Percentiles rank a stretch among this genome's conserved stretches.
phyloP scores from a whole-genome alignment of 768 basidiomycete genomes.

The Russula sp. region DNA sequence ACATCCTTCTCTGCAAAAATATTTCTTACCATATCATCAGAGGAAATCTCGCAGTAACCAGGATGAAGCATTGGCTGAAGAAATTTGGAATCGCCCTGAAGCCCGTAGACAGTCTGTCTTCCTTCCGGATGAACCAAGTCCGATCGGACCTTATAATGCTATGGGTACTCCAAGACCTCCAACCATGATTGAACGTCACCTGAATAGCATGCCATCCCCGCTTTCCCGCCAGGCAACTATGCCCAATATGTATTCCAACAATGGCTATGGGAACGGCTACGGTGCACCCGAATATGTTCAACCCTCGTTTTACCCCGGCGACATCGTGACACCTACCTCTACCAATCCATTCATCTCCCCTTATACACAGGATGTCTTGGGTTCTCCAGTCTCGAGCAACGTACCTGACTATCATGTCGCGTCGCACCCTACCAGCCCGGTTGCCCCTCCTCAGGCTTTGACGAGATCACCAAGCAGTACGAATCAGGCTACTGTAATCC shows the following conservation, averaged over 20 bases:
- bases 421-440: background rate
- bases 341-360: constrained; percentile 42
- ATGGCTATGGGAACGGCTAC: constrained; percentile 16
- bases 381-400: constrained; percentile 36
- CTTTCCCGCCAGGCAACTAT: constrained; percentile 23
- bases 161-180: constrained; percentile 52
- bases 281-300: constrained; percentile 35
- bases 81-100: constrained; percentile 50
- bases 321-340: constrained; percentile 34
- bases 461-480: constrained; percentile 22
- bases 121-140: constrained; percentile 41
- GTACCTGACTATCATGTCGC: constrained; percentile 26
- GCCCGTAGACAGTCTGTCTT: constrained; percentile 67
- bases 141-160: constrained; percentile 39
- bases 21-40: constrained; percentile 10
- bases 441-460: constrained; percentile 19
- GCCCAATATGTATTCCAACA: constrained; percentile 26
- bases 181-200: constrained; percentile 58
- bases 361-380: constrained; percentile 41
- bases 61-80: constrained; percentile 37
- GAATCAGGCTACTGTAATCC: constrained; percentile 16
- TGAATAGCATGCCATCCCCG: constrained; percentile 34
- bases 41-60: constrained; percentile 34
- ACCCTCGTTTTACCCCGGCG: constrained; percentile 33
- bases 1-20: background rate